Conservation (phyloP, 352 stramenopile genomes). For the Phytophthora multivora region DNA sequence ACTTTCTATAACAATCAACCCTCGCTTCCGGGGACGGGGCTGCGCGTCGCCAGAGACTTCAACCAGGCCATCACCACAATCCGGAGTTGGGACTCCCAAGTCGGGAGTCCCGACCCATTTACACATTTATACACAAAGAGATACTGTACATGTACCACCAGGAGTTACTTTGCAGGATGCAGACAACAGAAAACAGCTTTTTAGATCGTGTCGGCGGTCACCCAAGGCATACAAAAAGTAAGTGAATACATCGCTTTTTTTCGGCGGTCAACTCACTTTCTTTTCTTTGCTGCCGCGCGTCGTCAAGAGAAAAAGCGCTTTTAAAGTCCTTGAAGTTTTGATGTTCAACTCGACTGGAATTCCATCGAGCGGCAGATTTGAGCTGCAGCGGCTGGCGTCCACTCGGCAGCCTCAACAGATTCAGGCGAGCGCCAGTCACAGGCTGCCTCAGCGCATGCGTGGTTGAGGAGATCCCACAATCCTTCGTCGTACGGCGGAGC, state of each 20-base stretch:
- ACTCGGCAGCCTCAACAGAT: background rate
- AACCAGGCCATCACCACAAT: too few relatives aligned
- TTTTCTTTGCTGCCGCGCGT: constrained; percentile 7
- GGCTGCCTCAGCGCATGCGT: constrained; percentile 29
- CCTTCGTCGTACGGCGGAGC: constrained; percentile 14
- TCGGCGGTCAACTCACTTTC: constrained; percentile 1
- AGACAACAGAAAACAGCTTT: too few relatives aligned
- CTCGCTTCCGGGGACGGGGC: background rate
- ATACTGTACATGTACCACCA: too few relatives aligned
- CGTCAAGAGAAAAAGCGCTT: constrained; percentile 11
- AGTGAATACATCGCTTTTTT: background rate
- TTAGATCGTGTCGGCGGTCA: too few relatives aligned
- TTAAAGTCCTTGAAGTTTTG: constrained; percentile 28
- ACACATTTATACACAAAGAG: too few relatives aligned
- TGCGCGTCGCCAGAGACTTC: constrained; percentile 3
- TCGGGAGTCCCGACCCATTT: too few relatives aligned
- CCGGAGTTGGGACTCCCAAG: too few relatives aligned
- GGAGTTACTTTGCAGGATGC: too few relatives aligned
- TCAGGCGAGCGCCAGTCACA: constrained; percentile 18
- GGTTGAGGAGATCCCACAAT: constrained; percentile 13
- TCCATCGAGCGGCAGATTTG: constrained; percentile 1
- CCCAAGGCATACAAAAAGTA: too few relatives aligned
- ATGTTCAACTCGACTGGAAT: constrained; percentile 27
- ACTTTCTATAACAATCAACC: constrained; percentile 17
- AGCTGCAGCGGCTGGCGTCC: background rate